These are phyloP conservation scores for Paecilomyces variotii DNA, from an alignment of 2,329 filamentous ascomycete species.

Conservation along the genomic window DNA sequence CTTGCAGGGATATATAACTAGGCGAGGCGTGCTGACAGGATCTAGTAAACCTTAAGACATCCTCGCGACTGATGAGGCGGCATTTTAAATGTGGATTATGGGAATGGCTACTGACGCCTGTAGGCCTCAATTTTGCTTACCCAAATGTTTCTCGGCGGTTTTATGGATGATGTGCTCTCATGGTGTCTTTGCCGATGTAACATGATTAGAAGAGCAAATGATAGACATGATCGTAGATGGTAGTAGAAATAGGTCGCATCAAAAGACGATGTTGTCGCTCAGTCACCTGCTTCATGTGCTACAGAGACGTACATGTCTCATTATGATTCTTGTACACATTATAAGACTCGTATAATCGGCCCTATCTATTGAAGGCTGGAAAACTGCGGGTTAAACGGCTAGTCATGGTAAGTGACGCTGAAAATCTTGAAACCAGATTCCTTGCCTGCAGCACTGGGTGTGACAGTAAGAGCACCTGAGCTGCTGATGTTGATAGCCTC, in stretches of 20 bases:
- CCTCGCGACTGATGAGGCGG: neutral
- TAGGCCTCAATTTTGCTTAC: neutral
- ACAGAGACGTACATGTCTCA: too few species aligned
- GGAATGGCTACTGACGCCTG: neutral
- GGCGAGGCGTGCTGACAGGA: neutral
- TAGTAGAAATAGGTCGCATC: too few species aligned
- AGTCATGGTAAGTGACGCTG: constrained; percentile 26
- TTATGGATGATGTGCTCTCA: neutral
- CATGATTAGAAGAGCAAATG: too few species aligned
- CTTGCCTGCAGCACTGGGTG: neutral
- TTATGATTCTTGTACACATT: too few species aligned
- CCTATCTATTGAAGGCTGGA: neutral
- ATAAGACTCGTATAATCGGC: neutral
- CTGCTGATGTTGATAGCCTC: constrained; percentile 12
- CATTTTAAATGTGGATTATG: neutral
- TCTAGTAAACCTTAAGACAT: neutral
- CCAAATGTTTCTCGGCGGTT: neutral
- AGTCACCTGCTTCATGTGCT: too few species aligned
- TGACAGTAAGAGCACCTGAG: neutral
- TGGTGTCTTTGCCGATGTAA: too few species aligned
- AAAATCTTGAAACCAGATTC: constrained; percentile 18
- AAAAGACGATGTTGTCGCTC: too few species aligned
- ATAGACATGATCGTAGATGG: too few species aligned
- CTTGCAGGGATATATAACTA: neutral
- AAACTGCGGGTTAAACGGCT: neutral